Conservation (phyloP, 805 yeast genomes). For the Diddensiella transvaalensis region DNA sequence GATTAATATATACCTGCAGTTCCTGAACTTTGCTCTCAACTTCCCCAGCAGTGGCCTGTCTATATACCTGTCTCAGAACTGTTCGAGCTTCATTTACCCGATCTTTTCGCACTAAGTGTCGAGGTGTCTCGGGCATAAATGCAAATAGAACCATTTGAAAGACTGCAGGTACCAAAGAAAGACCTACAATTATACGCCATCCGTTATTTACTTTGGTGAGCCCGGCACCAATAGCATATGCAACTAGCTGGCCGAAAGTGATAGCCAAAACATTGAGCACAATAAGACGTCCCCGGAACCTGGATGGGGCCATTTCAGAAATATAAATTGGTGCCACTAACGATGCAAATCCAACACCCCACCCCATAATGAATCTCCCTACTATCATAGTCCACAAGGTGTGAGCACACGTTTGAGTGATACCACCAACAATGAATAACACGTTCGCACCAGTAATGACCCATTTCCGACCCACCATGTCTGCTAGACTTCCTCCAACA, state of each 20-base stretch:
- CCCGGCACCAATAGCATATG: slow-evolving; percentile 85
- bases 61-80: slow-evolving; percentile 63
- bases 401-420: slow-evolving; percentile 75
- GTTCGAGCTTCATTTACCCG: slow-evolving; percentile 58
- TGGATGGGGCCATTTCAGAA: slow-evolving; percentile 87
- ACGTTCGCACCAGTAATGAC: slow-evolving; percentile 79
- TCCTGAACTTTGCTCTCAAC: slow-evolving; percentile 68
- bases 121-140: slow-evolving; percentile 94
- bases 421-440: slow-evolving; percentile 79
- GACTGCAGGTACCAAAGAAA: slow-evolving; percentile 83
- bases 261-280: slow-evolving; percentile 84
- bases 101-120: slow-evolving; percentile 76
- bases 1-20: slow-evolving; percentile 39
- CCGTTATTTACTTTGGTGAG: slow-evolving; percentile 70
- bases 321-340: slow-evolving; percentile 91
- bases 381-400: slow-evolving; percentile 87
- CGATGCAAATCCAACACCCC: slow-evolving; percentile 95
- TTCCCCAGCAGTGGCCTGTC: slow-evolving; percentile 57
- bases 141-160: slow-evolving; percentile 71
- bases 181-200: slow-evolving; percentile 90
- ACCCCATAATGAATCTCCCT: slow-evolving; percentile 91
- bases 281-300: slow-evolving; percentile 86
- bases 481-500: slow-evolving; percentile 79
- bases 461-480: slow-evolving; percentile 77
- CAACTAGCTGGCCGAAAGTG: slow-evolving; percentile 93